Conservation (phyloP, 192 early-diverging fungal genomes). For the Coemansia biformis region DNA sequence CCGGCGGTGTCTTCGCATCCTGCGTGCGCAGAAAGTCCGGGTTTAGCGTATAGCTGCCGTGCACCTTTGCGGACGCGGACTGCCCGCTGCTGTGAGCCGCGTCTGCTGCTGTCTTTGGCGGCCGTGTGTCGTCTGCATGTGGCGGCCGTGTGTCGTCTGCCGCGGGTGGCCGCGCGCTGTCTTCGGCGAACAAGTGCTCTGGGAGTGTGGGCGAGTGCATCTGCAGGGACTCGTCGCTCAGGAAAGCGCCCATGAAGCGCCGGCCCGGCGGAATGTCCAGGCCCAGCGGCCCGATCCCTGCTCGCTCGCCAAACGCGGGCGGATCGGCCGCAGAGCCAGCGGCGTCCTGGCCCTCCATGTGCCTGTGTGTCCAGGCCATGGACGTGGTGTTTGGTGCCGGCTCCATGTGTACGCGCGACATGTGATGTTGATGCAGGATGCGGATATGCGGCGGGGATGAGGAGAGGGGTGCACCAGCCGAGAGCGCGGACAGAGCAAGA, state of each 20-base stretch:
- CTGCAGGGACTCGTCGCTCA: conserved; percentile 10
- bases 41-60: conserved; percentile 27
- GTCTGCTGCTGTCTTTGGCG: conserved; percentile 6
- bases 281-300: conserved; percentile 13
- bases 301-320: conserved; percentile 2
- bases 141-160: conserved; percentile 1
- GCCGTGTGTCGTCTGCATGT: conserved; percentile 23
- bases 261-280: conserved; percentile 8
- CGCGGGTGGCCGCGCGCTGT: conserved; percentile 1
- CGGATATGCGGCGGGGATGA: neutral
- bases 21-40: conserved; percentile 19
- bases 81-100: neutral
- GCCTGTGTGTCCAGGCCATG: conserved; percentile 16
- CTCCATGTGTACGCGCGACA: conserved; percentile 30
- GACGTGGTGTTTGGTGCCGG: conserved; percentile 11
- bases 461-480: too few relatives aligned
- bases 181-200: conserved; percentile 14
- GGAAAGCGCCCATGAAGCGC: conserved; percentile 2
- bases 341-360: conserved; percentile 4
- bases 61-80: conserved; percentile 2
- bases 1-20: conserved; percentile 28
- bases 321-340: conserved; percentile 2
- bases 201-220: conserved; percentile 42
- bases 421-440: conserved; percentile 3
- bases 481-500: neutral